Conservation (phyloP, 306 rosid genomes). For the Phaseolus lunatus region DNA sequence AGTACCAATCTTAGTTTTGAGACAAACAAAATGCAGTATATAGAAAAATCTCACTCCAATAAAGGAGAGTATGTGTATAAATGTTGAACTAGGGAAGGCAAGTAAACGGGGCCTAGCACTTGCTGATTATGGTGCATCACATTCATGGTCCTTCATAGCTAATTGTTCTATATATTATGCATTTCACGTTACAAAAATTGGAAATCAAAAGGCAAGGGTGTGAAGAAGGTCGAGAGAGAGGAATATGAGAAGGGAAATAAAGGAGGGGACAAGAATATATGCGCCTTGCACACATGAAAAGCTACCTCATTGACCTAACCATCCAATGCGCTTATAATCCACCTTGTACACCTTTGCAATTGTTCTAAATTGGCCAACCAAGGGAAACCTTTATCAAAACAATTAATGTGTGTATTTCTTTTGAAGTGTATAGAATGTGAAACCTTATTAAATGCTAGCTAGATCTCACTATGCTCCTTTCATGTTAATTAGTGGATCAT, state of each 20-base stretch:
- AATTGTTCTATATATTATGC: neutral
- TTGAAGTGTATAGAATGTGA: conserved; percentile 38
- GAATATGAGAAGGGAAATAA: conserved; percentile 39
- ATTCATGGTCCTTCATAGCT: conserved; percentile 32
- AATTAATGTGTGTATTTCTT: conserved; percentile 4
- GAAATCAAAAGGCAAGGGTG: conserved; percentile 1
- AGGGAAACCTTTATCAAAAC: conserved; percentile 26
- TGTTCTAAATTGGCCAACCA: conserved; percentile 53
- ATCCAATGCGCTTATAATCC: conserved; percentile 43
- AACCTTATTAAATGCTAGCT: conserved; percentile 38
- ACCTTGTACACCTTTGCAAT: conserved; percentile 30
- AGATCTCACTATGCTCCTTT: conserved; percentile 40
- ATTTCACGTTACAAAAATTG: conserved; percentile 5
- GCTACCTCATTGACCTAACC: conserved; percentile 49
- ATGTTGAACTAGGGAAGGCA: conserved; percentile 42
- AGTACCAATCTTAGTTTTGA: conserved; percentile 35
- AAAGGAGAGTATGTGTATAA: conserved; percentile 5
- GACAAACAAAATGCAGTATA: conserved; percentile 28
- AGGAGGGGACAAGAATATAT: conserved; percentile 62
- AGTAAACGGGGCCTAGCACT: conserved; percentile 40
- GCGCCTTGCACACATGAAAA: conserved; percentile 47
- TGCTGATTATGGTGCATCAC: conserved; percentile 40
- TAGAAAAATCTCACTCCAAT: conserved; percentile 44
- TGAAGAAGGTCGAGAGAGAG: neutral
- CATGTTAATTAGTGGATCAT: conserved; percentile 8